Base-by-base conservation (phyloP, 2,329 filamentous ascomycete genomes). In the Penicillium sp. region DNA sequence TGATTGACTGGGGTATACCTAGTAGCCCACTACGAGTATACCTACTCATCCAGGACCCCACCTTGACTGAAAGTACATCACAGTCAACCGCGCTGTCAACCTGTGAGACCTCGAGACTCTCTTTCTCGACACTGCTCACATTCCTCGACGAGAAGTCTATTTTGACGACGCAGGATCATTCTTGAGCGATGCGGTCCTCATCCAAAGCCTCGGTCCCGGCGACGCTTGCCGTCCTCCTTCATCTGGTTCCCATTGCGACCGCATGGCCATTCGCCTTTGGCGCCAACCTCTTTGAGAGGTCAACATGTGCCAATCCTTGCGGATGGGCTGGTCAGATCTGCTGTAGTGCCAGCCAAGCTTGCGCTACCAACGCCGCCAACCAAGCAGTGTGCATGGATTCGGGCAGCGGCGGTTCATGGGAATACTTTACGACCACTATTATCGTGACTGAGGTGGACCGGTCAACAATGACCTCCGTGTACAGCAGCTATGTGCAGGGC, bases 381-480 rank as follows among this genome's bases (percentile, higher is more conserved):
- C 66, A 79, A 62, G 78, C 77, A 35, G 67, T 72, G 53, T 81
- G 78, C 58, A 59, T 62, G 29, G 56, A 57, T 26, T 54, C 55
- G 45, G 42, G 58, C 47, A 47, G 47, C 25, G 47, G 52, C 39
- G 66, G 57, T 45, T 59, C 60, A 11, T 83, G 79, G 78, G 62
- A 76, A 52, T 76, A 76, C 64, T 80, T 71, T 58, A 84, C 80
- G 13, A 78, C 77, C 2, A 81, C 77, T 5, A 82, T 70, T 57
- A 71, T 78, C 9, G 52, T 54, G 34, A 68, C 66, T n/a, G 73
- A 80, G 60, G 82, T 78, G 9, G 75, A 76, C 45, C 66, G 74
- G 5, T 63, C 75, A 38, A 81, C 79, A 3, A 67, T 72, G 49
- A 82, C 79, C 5, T 74, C 73, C 5, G 74, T 78, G 29, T 77